phyloP scores from a whole-genome alignment of 129 eudicot genomes.

The Logfia minima region DNA sequence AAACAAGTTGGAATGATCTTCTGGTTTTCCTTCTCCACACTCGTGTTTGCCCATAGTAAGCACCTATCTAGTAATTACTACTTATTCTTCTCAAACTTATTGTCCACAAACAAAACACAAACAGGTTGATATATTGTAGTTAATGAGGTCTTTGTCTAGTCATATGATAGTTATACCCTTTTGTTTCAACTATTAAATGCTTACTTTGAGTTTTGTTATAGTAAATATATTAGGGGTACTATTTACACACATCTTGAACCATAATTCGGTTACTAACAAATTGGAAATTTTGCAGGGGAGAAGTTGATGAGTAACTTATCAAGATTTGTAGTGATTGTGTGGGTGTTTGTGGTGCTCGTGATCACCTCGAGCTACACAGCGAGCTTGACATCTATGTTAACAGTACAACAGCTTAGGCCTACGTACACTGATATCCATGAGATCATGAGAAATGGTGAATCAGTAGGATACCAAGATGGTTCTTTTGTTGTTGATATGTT shows the following conservation, averaged over 20 bases:
- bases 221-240: too few relatives aligned
- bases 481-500: neutral
- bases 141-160: too few relatives aligned
- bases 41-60: conserved; percentile 14
- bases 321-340: conserved; percentile 38
- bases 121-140: too few relatives aligned
- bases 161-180: too few relatives aligned
- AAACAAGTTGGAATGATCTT: conserved; percentile 21
- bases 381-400: conserved; percentile 46
- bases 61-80: neutral
- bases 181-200: neutral
- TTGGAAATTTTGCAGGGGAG: conserved; percentile 29
- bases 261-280: neutral
- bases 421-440: neutral
- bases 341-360: conserved; percentile 48
- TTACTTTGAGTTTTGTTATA: too few relatives aligned
- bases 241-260: neutral
- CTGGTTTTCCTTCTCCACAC: conserved; percentile 21
- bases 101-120: too few relatives aligned
- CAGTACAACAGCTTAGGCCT: conserved; percentile 40
- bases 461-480: conserved; percentile 24
- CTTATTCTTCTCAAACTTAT: too few relatives aligned
- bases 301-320: conserved; percentile 42
- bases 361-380: conserved; percentile 59
- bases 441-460: conserved; percentile 10